phyloP scores from a whole-genome alignment of 176 grass and related monocot genomes.

The Lolium perenne region DNA sequence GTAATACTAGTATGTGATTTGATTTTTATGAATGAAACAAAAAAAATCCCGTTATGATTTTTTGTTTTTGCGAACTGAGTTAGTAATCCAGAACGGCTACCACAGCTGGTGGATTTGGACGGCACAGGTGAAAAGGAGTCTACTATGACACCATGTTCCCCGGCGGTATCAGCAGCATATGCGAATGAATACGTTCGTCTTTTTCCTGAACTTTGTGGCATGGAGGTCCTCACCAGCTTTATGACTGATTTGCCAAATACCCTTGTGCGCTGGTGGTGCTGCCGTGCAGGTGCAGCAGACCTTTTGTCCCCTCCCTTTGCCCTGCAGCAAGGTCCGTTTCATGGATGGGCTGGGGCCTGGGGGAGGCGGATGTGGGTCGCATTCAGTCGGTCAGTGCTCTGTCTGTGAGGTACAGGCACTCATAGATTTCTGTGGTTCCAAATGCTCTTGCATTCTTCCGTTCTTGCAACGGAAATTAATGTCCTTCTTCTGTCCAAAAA shows the following conservation, averaged over 20 bases:
- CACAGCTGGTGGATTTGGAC: background rate
- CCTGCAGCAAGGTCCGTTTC: background rate
- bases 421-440: constrained; percentile 9
- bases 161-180: constrained; percentile 1
- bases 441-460: background rate
- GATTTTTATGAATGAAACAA: background rate
- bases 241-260: constrained; percentile 36
- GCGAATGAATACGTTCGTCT: background rate
- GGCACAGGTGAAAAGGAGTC: background rate
- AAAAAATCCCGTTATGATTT: too few relatives aligned
- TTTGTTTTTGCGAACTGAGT: background rate
- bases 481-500: background rate
- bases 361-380: constrained; percentile 20
- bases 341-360: background rate
- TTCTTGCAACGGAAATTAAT: background rate
- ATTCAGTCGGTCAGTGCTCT: background rate
- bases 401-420: background rate
- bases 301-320: constrained; percentile 31
- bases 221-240: constrained; percentile 21
- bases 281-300: background rate
- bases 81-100: background rate
- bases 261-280: constrained; percentile 8
- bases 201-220: constrained; percentile 26
- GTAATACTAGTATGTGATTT: too few relatives aligned
- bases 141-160: background rate